Percentiles rank a stretch among this genome's conserved stretches.
Conservation (phyloP, 2,329 filamentous ascomycete species). For the Dothistroma septosporum region DNA sequence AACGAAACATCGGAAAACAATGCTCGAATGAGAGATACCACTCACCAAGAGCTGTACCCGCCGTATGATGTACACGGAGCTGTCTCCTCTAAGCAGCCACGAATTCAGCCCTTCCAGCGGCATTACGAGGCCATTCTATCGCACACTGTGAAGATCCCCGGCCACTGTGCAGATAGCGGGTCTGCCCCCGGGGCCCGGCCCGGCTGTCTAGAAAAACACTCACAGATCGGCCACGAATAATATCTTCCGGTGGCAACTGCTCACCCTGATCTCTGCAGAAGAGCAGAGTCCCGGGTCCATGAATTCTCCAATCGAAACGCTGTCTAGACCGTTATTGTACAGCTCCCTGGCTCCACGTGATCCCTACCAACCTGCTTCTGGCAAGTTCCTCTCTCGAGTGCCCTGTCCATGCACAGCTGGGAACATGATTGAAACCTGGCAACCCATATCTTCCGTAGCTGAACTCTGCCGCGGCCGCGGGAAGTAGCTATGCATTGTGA, state of each 20-base stretch:
- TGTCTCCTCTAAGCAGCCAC: neutral
- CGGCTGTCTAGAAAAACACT: neutral
- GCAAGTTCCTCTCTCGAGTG: neutral
- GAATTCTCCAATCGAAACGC: neutral
- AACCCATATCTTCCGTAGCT: slow-evolving; percentile 9
- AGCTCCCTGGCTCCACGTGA: slow-evolving; percentile 2
- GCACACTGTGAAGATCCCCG: neutral
- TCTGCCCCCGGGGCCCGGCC: neutral
- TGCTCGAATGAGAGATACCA: neutral
- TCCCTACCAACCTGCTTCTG: neutral
- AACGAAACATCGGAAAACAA: neutral
- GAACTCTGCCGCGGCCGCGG: slow-evolving; percentile 9
- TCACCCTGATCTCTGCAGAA: neutral
- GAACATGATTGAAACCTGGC: slow-evolving; percentile 4
- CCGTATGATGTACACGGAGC: neutral
- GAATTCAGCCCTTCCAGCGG: neutral
- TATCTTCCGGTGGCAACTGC: slow-evolving; percentile 2
- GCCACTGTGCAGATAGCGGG: neutral
- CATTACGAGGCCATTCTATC: neutral
- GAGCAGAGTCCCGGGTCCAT: neutral
- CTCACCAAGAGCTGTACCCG: neutral
- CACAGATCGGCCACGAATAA: neutral
- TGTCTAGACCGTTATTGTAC: neutral
- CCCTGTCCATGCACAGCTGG: neutral
- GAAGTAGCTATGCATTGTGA: neutral